These are phyloP conservation scores for Bretschneidera sinensis DNA, from an alignment of 345 rosid genomes.

Conservation along the genomic window DNA sequence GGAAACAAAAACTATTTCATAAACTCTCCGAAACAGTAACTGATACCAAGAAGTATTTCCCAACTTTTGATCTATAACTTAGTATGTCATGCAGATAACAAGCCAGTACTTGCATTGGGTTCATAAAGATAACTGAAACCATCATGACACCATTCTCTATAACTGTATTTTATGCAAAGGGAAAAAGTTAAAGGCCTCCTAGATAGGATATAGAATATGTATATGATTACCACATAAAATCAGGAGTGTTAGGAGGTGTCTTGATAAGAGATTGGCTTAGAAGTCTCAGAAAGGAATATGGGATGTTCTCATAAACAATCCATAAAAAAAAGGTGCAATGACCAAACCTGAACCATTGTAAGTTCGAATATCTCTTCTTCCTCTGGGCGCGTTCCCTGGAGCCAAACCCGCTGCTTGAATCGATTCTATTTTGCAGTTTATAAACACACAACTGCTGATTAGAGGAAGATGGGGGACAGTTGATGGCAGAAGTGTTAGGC, in stretches of 20 bases:
- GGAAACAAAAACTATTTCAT: no score
- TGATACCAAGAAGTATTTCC: background rate
- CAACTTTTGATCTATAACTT: background rate
- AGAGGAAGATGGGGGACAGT: background rate
- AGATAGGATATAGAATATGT: no score
- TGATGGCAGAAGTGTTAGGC: background rate
- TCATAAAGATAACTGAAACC: background rate
- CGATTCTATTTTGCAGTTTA: constrained; percentile 40
- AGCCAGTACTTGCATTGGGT: background rate
- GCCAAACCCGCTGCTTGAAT: constrained; percentile 88
- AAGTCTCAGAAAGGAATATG: no score
- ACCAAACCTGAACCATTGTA: constrained; percentile 79
- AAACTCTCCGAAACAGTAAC: no score
- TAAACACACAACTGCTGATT: background rate
- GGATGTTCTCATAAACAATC: background rate
- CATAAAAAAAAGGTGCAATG: background rate
- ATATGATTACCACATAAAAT: background rate
- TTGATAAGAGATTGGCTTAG: background rate
- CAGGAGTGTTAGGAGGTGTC: background rate
- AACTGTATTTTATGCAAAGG: background rate
- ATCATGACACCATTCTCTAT: background rate
- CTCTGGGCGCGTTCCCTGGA: constrained; percentile 76
- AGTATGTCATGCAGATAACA: background rate
- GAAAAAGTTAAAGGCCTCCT: background rate
- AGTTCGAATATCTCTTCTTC: constrained; percentile 89